Base-by-base conservation (phyloP, 2,329 filamentous ascomycete genomes). In the Botryotinia convoluta region DNA sequence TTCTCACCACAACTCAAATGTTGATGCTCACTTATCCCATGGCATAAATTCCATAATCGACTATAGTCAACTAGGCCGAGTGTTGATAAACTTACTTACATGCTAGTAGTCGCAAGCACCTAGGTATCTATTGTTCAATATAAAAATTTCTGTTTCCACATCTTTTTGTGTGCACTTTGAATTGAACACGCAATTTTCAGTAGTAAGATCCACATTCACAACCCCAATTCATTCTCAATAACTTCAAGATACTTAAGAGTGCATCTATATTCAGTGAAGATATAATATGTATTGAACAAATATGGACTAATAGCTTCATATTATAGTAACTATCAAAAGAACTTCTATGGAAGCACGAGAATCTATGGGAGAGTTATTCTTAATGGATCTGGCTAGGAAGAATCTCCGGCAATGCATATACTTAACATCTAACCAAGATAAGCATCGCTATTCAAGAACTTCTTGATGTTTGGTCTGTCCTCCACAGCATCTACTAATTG, bases 401-500 rank as follows among this genome's bases (percentile, higher is more conserved):
- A 6, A 57, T 57, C 29, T 29, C 7, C 14, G 51, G 2, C 22
- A 32, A n/a, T 32, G 29, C 20, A 48, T 26, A 42, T 26, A 26
- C 64, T 32, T 0, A 45, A 35, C 1, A 60, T 64, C 37, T 71
- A 76, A 22, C 77, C 78, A 44, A 78, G 72, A 68, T 80, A 80
- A 22, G 75, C 72, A 32, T 80, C 77, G 72, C 78, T 79, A 26
- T 74, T 69, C 72, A 79, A 77, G 42, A 81, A 80, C 42, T 74
- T 74, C 75, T 77, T 79, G 42, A 81, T 74, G 63, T 79, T 80
- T n/a, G 73, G 74, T 72, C 79, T 75, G 22, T 37, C 71, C 74
- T 79, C 51, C 39, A 78, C 75, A 10, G 76, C 79, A 77, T 81
- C 79, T 32, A 78, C 77, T 72, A 80, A 72, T 71, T 78, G 73